These are phyloP conservation scores for Conringia planisiliqua DNA, from an alignment of 345 rosid genomes.

Conservation along the genomic window DNA sequence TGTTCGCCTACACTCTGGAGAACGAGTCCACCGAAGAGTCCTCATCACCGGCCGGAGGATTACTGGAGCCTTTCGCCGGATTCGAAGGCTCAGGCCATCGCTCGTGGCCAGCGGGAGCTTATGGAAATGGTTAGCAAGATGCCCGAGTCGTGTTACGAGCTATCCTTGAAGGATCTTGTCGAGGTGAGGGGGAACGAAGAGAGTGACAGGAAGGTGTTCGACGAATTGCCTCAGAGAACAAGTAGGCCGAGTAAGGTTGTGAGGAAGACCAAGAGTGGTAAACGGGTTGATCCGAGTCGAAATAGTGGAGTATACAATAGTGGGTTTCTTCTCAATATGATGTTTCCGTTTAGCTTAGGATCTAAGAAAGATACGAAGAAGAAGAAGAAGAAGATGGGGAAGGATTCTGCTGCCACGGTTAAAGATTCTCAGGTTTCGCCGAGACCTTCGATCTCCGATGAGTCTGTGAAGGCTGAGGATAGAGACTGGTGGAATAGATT, in stretches of 20 bases:
- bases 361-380: conserved; percentile 32
- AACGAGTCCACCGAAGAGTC: conserved; percentile 50
- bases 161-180: conserved; percentile 76
- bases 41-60: conserved; percentile 37
- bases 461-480: conserved; percentile 39
- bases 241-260: conserved; percentile 4
- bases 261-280: conserved; percentile 29
- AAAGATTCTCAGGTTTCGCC: conserved; percentile 41
- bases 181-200: conserved; percentile 40
- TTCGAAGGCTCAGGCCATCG: conserved; percentile 69
- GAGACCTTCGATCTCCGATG: conserved; percentile 43
- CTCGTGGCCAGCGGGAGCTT: conserved; percentile 82
- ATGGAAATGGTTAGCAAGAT: conserved; percentile 88
- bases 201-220: conserved; percentile 19
- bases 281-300: conserved; percentile 29
- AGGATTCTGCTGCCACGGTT: neutral
- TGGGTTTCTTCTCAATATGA: conserved; percentile 71
- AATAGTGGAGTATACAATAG: conserved; percentile 45
- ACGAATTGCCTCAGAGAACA: conserved; percentile 15
- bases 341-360: conserved; percentile 54
- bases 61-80: conserved; percentile 64
- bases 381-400: conserved; percentile 31
- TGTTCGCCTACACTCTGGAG: conserved; percentile 72
- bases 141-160: conserved; percentile 91
- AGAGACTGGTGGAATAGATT: conserved; percentile 68